These are phyloP conservation scores for Torulaspora franciscae DNA, from an alignment of 805 yeast genomes.

Conservation along the genomic window DNA sequence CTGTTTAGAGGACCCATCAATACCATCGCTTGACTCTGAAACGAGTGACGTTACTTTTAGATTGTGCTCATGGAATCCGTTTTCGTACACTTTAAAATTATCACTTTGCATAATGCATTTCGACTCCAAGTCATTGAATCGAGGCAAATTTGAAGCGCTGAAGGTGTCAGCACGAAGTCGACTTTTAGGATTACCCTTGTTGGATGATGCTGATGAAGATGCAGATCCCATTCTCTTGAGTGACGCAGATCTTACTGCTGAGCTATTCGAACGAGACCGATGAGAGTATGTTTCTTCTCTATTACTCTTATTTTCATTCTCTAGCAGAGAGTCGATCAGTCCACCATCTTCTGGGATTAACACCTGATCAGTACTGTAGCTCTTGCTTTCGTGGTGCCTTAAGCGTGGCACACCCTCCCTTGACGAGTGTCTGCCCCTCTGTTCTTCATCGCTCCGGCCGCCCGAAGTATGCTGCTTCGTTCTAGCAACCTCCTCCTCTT, in stretches of 20 bases:
- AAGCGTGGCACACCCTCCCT: conserved; percentile 5
- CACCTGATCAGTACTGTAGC: conserved; percentile 5
- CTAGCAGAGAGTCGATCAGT: conserved; percentile 12
- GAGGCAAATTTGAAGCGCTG: conserved; percentile 22
- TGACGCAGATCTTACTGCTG: conserved; percentile 8
- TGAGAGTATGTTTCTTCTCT: background rate
- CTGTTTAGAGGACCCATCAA: conserved; percentile 12
- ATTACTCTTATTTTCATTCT: conserved; percentile 3
- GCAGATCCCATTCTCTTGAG: conserved; percentile 9
- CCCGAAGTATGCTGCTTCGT: conserved; percentile 2
- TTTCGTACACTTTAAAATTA: conserved; percentile 24
- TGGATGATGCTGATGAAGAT: conserved; percentile 9
- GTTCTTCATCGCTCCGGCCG: conserved; percentile 5
- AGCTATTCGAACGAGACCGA: conserved; percentile 8
- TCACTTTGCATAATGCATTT: conserved; percentile 21
- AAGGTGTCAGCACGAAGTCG: conserved; percentile 27
- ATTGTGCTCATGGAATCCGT: conserved; percentile 29
- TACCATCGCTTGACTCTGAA: conserved; percentile 15
- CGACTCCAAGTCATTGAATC: conserved; percentile 14
- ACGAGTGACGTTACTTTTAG: conserved; percentile 23
- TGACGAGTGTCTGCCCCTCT: background rate
- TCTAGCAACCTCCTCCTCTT: conserved; percentile 17
- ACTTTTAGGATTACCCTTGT: conserved; percentile 9
- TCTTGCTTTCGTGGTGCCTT: conserved; percentile 6
- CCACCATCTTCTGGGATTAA: conserved; percentile 4